These are phyloP conservation scores for Glutinoglossum americanum DNA, from an alignment of 495 filamentous ascomycete species.

Conservation along the genomic window DNA sequence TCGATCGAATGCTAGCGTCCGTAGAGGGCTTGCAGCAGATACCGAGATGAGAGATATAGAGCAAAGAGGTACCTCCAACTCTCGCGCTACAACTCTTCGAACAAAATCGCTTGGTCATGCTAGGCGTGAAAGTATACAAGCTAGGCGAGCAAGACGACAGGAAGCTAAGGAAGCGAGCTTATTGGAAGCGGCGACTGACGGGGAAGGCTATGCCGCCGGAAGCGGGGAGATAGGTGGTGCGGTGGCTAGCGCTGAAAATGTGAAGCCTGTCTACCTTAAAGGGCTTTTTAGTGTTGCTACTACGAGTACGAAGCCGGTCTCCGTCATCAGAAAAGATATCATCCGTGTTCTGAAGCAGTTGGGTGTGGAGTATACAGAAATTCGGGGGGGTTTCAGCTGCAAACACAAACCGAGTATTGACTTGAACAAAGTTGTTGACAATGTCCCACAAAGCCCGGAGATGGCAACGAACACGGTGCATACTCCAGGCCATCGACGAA, in stretches of 20 bases:
- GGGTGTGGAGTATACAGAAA: conserved; percentile 76
- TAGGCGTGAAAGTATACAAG: conserved; percentile 75
- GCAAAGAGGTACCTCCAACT: conserved; percentile 21
- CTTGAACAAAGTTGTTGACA: conserved; percentile 44
- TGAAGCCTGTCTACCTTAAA: conserved; percentile 90
- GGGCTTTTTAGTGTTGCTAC: conserved; percentile 95
- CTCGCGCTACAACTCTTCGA: conserved; percentile 38
- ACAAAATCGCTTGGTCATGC: conserved; percentile 84
- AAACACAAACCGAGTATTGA: conserved; percentile 76
- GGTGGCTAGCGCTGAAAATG: conserved; percentile 32
- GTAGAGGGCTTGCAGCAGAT: conserved; percentile 7
- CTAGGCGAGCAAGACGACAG: conserved; percentile 46
- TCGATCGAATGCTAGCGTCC: conserved; percentile 30
- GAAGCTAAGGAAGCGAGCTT: conserved; percentile 47
- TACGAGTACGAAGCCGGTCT: conserved; percentile 74
- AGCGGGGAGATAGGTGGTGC: conserved; percentile 12
- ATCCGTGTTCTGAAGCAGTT: conserved; percentile 75
- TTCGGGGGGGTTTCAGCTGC: conserved; percentile 84
- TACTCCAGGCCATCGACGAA: conserved; percentile 40
- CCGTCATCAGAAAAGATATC: conserved; percentile 72
- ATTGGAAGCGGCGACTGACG: conserved; percentile 69
- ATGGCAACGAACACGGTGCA: conserved; percentile 22
- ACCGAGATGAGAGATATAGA: conserved; percentile 20
- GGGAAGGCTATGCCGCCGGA: conserved; percentile 22
- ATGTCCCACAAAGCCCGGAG: conserved; percentile 29